Conservation (phyloP, 139 green algal species). For the Chlamydomonas schloesseri region DNA sequence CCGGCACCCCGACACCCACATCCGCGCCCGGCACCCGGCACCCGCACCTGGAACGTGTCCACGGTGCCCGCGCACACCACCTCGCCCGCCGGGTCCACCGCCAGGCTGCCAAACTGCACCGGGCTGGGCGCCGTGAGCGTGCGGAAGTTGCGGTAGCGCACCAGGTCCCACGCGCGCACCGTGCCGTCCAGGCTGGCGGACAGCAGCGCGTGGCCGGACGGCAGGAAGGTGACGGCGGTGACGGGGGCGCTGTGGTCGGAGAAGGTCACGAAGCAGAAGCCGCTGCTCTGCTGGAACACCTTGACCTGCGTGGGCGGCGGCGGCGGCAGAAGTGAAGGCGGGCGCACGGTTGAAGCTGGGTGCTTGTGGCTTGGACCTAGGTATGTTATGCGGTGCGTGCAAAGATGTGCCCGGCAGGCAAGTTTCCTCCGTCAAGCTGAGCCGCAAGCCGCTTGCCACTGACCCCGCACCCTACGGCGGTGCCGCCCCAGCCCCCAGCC, state of each 20-base stretch:
- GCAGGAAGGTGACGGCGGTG: constrained; percentile 84
- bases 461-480: too few species aligned
- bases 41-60: constrained; percentile 86
- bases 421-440: too few species aligned
- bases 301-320: constrained; percentile 74
- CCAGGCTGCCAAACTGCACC: constrained; percentile 89
- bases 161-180: constrained; percentile 94
- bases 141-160: constrained; percentile 95
- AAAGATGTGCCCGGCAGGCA: too few species aligned
- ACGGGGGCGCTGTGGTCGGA: constrained; percentile 91
- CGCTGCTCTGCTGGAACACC: constrained; percentile 86
- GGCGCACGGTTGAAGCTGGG: too few species aligned
- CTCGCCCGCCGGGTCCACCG: constrained; percentile 82
- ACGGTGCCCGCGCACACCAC: constrained; percentile 86
- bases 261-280: constrained; percentile 97
- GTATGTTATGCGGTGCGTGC: too few species aligned
- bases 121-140: constrained; percentile 88
- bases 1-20: too few species aligned
- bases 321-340: background rate
- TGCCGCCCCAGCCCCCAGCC: too few species aligned
- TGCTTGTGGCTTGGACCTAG: too few species aligned
- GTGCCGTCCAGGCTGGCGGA: constrained; percentile 90
- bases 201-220: constrained; percentile 75
- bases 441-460: too few species aligned
- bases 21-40: too few species aligned